Evolutionary conservation across 495 filamentous ascomycete genomes (phyloP), one percentile per base, ranked within the genome.

Genomic region (Penicillium taxi): DNA sequence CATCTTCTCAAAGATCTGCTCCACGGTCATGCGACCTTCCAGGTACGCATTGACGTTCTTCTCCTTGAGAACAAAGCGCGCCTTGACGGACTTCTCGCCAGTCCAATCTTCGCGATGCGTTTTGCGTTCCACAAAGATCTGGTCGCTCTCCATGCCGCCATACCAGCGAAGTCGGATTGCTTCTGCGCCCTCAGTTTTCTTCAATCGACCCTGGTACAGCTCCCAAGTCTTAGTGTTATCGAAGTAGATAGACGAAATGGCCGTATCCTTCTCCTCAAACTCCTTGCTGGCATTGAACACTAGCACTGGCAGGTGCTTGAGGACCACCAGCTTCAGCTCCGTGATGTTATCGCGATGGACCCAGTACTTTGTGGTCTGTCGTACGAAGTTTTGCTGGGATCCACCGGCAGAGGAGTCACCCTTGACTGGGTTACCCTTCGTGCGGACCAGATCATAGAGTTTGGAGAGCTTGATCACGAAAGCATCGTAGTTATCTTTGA

Each of bases 31-130:
- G 19, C 84, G 74, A 18, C 91, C 91, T 19, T 72, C 70, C 45
- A 96, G 56, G 45, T 84, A 99, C 11, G 84, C 76, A 56, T 96
- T 96, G 40, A 99, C 81, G 39, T 94, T 80, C 69, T 96, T 99
- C 67, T 96, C 91, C 67, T 99, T 99, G 32, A 89, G 64, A 9
- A 82, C 70, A 55, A 99, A 96, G 25, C 91, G 81, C 5, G 93
- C 91, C 59, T 99, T 99, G 55, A 99, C 91, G 0, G 88, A 95
- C 62, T 96, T 96, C 56, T 96, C 91, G 11, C 91, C 91, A 0
- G 91, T 99, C 91, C 91, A 99, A 58, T 99, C 91, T 59, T 99
- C 91, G 8, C 91, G 81, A 64, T 99, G 91, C 5, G 91, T 96
- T 65, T 99, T 99, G 23, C 91, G 75, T 69, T 99, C 91, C 30